These are phyloP conservation scores for Ogataea methanolica DNA, from an alignment of 805 yeast species.

Conservation along the genomic window DNA sequence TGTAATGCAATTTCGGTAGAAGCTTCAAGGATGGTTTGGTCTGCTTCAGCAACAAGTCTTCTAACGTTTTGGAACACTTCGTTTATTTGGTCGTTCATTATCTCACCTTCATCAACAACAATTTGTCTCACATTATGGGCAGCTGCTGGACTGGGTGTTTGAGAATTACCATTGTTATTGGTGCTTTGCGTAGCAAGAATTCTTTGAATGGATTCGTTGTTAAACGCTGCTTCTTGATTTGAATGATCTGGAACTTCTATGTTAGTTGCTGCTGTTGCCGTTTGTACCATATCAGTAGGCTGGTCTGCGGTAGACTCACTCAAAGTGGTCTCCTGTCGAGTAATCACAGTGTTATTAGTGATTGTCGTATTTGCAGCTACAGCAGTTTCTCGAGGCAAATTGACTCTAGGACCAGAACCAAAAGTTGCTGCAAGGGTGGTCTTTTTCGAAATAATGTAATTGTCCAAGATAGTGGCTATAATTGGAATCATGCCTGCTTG, in stretches of 20 bases:
- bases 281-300: too few relatives aligned
- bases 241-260: too few relatives aligned
- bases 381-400: conserved; percentile 2
- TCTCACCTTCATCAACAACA: conserved; percentile 6
- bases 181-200: background rate
- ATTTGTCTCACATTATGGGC: background rate
- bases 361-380: conserved; percentile 7
- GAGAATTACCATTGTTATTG: background rate
- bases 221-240: too few relatives aligned
- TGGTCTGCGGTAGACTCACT: too few relatives aligned
- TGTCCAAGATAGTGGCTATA: conserved; percentile 87
- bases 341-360: conserved; percentile 1
- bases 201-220: too few relatives aligned
- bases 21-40: conserved; percentile 25
- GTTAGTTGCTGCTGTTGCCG: too few relatives aligned
- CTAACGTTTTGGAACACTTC: conserved; percentile 25
- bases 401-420: conserved; percentile 4
- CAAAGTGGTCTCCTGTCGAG: background rate
- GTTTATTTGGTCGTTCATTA: conserved; percentile 18
- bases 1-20: conserved; percentile 23
- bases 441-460: conserved; percentile 47
- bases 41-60: conserved; percentile 22
- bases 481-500: conserved; percentile 90
- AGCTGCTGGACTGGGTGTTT: background rate
- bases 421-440: conserved; percentile 17